These are phyloP conservation scores for Xanthoconium stramineum DNA, from an alignment of 768 basidiomycete species.

Conservation along the genomic window DNA sequence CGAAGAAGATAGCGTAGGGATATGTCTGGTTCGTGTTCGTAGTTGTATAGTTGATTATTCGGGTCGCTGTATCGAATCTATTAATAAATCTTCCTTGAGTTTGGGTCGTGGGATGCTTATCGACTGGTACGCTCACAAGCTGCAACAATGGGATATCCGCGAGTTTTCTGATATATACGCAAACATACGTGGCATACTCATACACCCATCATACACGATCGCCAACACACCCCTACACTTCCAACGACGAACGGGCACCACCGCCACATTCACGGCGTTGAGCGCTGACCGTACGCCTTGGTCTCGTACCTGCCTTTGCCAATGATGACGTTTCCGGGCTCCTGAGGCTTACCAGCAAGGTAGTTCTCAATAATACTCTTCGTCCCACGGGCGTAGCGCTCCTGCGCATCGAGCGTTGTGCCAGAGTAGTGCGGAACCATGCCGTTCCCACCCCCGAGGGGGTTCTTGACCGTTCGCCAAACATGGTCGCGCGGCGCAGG, in stretches of 20 bases:
- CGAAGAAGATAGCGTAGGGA: slow-evolving; percentile 17
- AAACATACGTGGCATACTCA: neutral
- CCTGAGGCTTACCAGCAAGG: slow-evolving; percentile 59
- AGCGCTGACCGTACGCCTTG: slow-evolving; percentile 39
- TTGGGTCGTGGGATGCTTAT: no score
- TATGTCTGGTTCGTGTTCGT: neutral
- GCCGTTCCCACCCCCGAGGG: slow-evolving; percentile 81
- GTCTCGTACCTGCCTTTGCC: slow-evolving; percentile 52
- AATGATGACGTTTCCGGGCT: slow-evolving; percentile 79
- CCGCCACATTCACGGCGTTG: neutral
- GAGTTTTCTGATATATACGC: neutral
- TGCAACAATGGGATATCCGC: no score
- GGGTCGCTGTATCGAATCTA: no score
- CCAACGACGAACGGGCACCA: no score
- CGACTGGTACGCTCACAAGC: no score
- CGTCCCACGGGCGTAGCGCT: slow-evolving; percentile 75
- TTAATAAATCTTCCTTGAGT: no score
- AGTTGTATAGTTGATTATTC: neutral
- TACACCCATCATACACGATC: neutral
- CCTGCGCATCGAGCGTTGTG: slow-evolving; percentile 87
- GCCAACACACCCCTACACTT: neutral
- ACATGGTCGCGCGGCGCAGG: slow-evolving; percentile 84
- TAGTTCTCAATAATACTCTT: slow-evolving; percentile 73
- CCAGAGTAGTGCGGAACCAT: slow-evolving; percentile 90
- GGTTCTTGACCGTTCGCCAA: slow-evolving; percentile 82